Conservation (phyloP, 192 early-diverging fungal species). For the Radiomyces spectabilis region DNA sequence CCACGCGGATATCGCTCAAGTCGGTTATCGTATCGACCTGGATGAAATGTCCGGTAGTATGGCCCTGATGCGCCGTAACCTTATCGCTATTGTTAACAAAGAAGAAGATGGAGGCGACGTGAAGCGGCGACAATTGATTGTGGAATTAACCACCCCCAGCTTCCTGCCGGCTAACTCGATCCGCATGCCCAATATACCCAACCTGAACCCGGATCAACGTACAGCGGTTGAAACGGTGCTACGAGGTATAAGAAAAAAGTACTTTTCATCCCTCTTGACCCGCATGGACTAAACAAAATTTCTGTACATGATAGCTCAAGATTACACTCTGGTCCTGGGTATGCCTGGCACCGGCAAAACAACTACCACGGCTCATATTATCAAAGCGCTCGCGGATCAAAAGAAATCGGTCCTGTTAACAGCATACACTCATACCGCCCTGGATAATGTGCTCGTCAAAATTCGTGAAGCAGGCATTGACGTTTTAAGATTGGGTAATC, state of each 20-base stretch:
- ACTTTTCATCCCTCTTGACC: too few species aligned
- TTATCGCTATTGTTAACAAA: conserved; percentile 61
- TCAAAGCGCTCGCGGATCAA: conserved; percentile 51
- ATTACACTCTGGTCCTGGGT: conserved; percentile 88
- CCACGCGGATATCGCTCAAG: conserved; percentile 22
- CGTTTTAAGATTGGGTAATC: conserved; percentile 71
- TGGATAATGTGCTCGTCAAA: conserved; percentile 90
- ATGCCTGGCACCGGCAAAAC: conserved; percentile 99
- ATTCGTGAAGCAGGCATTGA: conserved; percentile 56
- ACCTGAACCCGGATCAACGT: conserved; percentile 69
- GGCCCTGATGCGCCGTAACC: conserved; percentile 60
- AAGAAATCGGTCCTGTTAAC: conserved; percentile 79
- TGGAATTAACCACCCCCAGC: conserved; percentile 66
- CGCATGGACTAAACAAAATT: too few species aligned
- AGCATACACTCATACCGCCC: conserved; percentile 87
- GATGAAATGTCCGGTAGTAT: conserved; percentile 73
- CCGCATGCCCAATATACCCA: conserved; percentile 3
- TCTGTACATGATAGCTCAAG: conserved; percentile 55
- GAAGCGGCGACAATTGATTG: conserved; percentile 57
- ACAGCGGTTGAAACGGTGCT: conserved; percentile 66
- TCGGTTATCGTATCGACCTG: conserved; percentile 72
- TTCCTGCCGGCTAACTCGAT: conserved; percentile 32
- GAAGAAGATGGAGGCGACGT: conserved; percentile 37
- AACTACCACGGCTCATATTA: conserved; percentile 76
- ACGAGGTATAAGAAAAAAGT: conserved; percentile 19